Base-by-base conservation (phyloP, 1,284 basidiomycete genomes). In the Sphagnurus paluster region DNA sequence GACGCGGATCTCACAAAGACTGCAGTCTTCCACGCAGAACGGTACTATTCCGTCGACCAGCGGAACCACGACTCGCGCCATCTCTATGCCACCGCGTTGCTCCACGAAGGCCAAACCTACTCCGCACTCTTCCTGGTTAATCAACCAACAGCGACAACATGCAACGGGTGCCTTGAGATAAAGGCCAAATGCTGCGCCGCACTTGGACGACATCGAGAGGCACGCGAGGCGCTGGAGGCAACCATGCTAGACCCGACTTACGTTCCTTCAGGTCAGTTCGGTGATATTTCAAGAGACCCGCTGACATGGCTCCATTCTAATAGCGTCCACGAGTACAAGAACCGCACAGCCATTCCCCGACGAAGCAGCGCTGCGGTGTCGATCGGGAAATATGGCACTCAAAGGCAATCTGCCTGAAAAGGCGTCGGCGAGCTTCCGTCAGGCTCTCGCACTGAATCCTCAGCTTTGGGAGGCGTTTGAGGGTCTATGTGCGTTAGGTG, bases 401-500 rank as follows among this genome's bases (percentile, higher is more conserved):
- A 87, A 84, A 65, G 88, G 86, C 37, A 90, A 90, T 62, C 74
- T 87, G 46, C 77, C 76, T 2, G 84, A 87, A 44, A 76, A 79
- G 53, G 93, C 94, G 11, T 73, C 77, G 21, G 64, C 71, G 42
- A 85, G 84, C 60, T 95, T 90, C 63, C 75, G 76, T 28, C 77
- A 83, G 48, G 90, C 92, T 10, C 73, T 97, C 45, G 64, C 69
- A 11, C 66, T 87, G 38, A 86, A 93, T 63, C 89, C 90, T 17
- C 82, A 91, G 68, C 68, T 94, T 38, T 97, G 93, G 93, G 94
- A 98, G 65, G 94, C 94, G 1, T 92, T 95, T 61, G 89, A 92
- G 55, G 93, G 90, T 0, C 67, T 98, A 21, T 97, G 93, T 63
- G 71, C 81, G 41, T 70, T 92, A 30, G 93, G 94, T 91, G 56